phyloP scores from a whole-genome alignment of 2,329 filamentous ascomycete species.

The Nothophaeocryptopus gaeumannii region DNA sequence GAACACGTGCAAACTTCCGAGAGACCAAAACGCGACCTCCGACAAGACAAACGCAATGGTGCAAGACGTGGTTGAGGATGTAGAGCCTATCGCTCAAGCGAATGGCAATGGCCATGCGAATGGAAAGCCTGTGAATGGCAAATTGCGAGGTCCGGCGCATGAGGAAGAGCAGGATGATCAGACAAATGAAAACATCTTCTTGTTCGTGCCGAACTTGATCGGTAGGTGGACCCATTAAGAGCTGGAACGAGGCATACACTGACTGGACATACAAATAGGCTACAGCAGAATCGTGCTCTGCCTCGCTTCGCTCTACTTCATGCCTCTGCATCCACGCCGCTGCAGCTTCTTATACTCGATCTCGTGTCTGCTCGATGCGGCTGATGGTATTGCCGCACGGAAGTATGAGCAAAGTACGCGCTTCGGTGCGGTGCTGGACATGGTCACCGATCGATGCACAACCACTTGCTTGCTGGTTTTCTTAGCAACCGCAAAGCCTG shows the following conservation, averaged over 20 bases:
- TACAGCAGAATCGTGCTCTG: conserved; percentile 58
- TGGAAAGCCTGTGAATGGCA: conserved; percentile 24
- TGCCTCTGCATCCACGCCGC: conserved; percentile 96
- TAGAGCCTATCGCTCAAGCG: conserved; percentile 13
- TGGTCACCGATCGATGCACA: conserved; percentile 98
- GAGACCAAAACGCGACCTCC: too few species aligned
- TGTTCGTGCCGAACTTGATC: conserved; percentile 54
- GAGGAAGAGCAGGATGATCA: conserved; percentile 17
- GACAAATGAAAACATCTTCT: conserved; percentile 53
- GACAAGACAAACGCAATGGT: conserved; percentile 16
- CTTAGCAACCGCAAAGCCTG: conserved; percentile 87
- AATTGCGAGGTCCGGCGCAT: conserved; percentile 14
- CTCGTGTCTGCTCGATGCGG: conserved; percentile 90
- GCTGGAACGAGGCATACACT: background rate
- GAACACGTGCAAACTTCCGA: too few species aligned
- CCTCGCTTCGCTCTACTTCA: conserved; percentile 93
- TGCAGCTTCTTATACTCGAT: conserved; percentile 89
- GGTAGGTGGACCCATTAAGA: conserved; percentile 35
- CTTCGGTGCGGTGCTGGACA: conserved; percentile 95
- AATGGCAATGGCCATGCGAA: conserved; percentile 20
- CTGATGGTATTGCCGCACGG: conserved; percentile 90
- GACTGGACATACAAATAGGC: conserved; percentile 34
- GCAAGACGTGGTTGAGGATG: conserved; percentile 24
- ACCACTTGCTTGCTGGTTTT: conserved; percentile 94
- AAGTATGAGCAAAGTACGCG: conserved; percentile 85